phyloP scores from a whole-genome alignment of 2,329 filamentous ascomycete species.

The Tolypocladium cylindrosporum region DNA sequence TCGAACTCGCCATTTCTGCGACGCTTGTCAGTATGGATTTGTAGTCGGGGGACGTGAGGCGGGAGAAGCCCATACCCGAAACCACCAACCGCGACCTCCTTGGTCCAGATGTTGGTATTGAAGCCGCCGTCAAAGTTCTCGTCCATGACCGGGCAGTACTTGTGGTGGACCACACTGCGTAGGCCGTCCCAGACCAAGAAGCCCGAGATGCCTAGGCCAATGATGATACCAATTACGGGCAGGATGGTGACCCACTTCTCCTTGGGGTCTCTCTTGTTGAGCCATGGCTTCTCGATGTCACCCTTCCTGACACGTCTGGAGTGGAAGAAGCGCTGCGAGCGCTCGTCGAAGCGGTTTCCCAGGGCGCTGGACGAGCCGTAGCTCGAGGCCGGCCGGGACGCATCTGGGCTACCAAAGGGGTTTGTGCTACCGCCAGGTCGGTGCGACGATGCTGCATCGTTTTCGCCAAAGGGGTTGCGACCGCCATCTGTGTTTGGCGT shows the following conservation, averaged over 20 bases:
- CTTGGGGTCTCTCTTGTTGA: conserved; percentile 60
- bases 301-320: conserved; percentile 64
- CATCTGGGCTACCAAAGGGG: conserved; percentile 35
- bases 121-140: conserved; percentile 55
- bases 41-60: neutral
- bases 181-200: conserved; percentile 71
- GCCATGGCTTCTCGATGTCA: conserved; percentile 68
- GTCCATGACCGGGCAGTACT: conserved; percentile 58
- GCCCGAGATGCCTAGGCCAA: conserved; percentile 59
- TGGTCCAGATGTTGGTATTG: conserved; percentile 55
- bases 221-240: conserved; percentile 57
- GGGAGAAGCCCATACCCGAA: conserved; percentile 50
- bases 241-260: conserved; percentile 85
- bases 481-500: conserved; percentile 30
- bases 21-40: neutral
- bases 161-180: conserved; percentile 60
- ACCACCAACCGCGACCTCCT: conserved; percentile 65
- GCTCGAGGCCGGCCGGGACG: conserved; percentile 37
- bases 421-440: conserved; percentile 21
- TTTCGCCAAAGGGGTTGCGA: conserved; percentile 31
- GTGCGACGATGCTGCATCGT: conserved; percentile 25
- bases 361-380: conserved; percentile 33
- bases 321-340: conserved; percentile 54
- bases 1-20: conserved; percentile 72
- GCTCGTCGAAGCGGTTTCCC: conserved; percentile 24